Conservation (phyloP, 2,329 filamentous ascomycete species). For the Shiraia bambusicola region DNA sequence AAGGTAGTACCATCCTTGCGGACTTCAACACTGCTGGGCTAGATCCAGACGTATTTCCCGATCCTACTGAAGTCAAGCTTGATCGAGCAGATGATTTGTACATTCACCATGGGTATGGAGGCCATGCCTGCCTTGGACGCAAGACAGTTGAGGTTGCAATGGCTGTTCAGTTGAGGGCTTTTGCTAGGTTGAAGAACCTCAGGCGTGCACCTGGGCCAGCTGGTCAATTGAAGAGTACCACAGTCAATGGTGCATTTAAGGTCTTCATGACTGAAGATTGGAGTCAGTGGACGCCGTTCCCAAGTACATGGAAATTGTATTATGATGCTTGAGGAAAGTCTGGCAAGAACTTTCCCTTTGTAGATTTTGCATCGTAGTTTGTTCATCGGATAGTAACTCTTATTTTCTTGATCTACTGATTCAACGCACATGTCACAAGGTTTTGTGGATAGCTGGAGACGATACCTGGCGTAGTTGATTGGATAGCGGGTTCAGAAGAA, state of each 20-base stretch:
- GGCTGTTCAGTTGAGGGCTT: constrained; percentile 12
- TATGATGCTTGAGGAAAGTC: too few relatives aligned
- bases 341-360: too few relatives aligned
- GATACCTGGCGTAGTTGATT: too few relatives aligned
- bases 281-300: constrained; percentile 12
- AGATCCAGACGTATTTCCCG: constrained; percentile 9
- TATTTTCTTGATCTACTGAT: too few relatives aligned
- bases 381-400: too few relatives aligned
- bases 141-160: constrained; percentile 6
- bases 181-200: constrained; percentile 9
- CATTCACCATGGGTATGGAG: constrained; percentile 9
- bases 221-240: constrained; percentile 3
- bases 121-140: constrained; percentile 9
- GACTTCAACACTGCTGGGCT: constrained; percentile 9
- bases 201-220: constrained; percentile 4
- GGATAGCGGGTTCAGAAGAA: too few relatives aligned
- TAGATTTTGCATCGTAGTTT: too few relatives aligned
- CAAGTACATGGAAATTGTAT: not conserved
- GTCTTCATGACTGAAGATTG: constrained; percentile 11
- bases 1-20: constrained; percentile 7
- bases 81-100: constrained; percentile 10
- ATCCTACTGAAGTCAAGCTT: constrained; percentile 8
- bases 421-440: too few relatives aligned
- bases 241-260: constrained; percentile 5
- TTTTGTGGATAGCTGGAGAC: too few relatives aligned